Evolutionary conservation across 139 green algal species (phyloP).

Genomic region (Dunaliella primolecta): DNA sequence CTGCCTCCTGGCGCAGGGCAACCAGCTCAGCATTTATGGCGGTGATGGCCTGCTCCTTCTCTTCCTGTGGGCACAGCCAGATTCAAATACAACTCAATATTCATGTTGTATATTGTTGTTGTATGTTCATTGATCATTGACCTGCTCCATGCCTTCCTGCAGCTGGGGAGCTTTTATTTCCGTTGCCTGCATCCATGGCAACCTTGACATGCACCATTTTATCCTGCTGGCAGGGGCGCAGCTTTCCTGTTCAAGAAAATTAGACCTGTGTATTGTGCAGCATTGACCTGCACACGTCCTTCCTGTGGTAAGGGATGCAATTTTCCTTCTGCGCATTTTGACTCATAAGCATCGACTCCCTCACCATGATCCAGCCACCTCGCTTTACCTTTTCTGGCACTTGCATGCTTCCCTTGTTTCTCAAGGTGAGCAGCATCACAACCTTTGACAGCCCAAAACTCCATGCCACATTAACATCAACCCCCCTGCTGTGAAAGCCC

Average conservation of each 20-base stretch:
- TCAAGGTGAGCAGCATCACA: too few species aligned
- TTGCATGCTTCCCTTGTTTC: too few species aligned
- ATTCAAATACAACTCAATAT: neutral
- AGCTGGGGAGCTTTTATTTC: neutral
- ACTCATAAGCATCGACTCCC: neutral
- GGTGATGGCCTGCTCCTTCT: neutral
- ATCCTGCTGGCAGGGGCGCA: neutral
- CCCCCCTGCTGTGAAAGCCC: too few species aligned
- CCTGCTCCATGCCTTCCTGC: neutral
- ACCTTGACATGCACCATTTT: neutral
- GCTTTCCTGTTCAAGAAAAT: neutral
- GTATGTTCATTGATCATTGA: neutral
- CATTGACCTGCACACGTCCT: neutral
- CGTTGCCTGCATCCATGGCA: neutral
- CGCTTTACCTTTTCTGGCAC: too few species aligned
- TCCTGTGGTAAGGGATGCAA: neutral
- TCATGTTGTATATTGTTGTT: neutral
- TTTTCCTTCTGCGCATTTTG: neutral
- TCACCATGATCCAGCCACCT: too few species aligned
- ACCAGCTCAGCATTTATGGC: conserved; percentile 22
- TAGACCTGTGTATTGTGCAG: neutral
- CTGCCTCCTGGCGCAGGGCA: conserved; percentile 8
- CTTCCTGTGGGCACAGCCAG: neutral
- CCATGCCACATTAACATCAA: too few species aligned
- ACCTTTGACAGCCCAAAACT: too few species aligned